Conservation (phyloP, 2,329 filamentous ascomycete species). For the Orbilia brochopaga region DNA sequence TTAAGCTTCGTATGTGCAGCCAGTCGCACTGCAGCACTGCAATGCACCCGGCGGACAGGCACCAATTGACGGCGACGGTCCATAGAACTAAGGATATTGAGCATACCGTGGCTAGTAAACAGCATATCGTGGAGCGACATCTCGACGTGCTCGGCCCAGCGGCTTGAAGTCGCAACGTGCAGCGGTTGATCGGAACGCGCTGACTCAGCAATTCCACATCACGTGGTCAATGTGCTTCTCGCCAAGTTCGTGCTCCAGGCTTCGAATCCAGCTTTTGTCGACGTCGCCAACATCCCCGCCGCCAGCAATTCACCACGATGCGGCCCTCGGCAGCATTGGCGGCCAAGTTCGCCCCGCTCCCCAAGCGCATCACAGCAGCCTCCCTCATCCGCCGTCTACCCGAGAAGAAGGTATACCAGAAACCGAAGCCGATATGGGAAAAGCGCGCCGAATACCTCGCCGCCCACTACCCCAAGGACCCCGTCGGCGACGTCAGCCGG, state of each 20-base stretch:
- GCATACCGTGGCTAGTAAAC: no score
- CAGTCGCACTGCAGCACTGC: no score
- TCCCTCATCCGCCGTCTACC: conserved; percentile 22
- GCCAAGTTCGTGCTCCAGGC: neutral
- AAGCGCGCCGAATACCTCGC: conserved; percentile 9
- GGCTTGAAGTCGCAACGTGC: no score
- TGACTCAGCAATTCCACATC: neutral
- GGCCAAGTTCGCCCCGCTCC: conserved; percentile 38
- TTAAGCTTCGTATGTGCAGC: no score
- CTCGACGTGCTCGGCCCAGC: no score
- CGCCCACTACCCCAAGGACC: conserved; percentile 10
- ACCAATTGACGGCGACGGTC: no score
- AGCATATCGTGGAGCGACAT: no score
- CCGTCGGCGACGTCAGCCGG: conserved; percentile 30
- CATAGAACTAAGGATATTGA: no score
- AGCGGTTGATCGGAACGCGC: no score
- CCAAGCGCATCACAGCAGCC: conserved; percentile 25
- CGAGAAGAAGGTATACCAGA: conserved; percentile 23
- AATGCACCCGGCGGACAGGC: no score
- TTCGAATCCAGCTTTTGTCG: neutral
- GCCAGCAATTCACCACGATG: conserved; percentile 26
- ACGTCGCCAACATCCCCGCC: neutral
- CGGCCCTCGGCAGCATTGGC: conserved; percentile 30
- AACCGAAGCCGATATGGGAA: neutral
- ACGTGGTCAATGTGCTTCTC: neutral